These are phyloP conservation scores for Sungouiozyma intestinalis DNA, from an alignment of 805 yeast species.

Conservation along the genomic window DNA sequence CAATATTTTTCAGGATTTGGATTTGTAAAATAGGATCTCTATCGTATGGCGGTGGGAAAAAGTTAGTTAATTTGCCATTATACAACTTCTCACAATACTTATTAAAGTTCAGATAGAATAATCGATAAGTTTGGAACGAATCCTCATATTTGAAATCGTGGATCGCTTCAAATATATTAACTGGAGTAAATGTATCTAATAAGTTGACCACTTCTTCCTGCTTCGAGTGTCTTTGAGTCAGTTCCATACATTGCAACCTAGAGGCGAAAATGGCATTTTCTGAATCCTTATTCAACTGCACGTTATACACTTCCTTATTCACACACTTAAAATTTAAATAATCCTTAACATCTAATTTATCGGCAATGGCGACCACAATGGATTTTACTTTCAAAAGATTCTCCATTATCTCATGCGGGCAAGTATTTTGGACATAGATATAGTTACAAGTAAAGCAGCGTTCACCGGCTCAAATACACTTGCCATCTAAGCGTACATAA, in stretches of 20 bases:
- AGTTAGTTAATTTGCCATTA: constrained; percentile 14
- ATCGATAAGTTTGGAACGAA: constrained; percentile 10
- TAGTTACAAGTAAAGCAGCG: not conserved
- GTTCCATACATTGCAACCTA: constrained; percentile 15
- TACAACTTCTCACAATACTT: constrained; percentile 16
- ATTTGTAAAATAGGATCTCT: constrained; percentile 22
- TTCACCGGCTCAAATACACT: too few relatives aligned
- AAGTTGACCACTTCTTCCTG: constrained; percentile 2
- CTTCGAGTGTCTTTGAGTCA: constrained; percentile 6
- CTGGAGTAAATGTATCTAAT: constrained; percentile 2
- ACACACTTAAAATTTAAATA: constrained; percentile 18
- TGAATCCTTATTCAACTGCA: constrained; percentile 9
- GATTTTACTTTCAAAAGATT: constrained; percentile 17
- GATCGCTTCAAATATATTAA: constrained; percentile 14
- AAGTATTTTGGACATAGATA: not conserved
- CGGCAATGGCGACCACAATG: constrained; percentile 18
- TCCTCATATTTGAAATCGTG: constrained; percentile 8
- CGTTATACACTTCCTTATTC: constrained; percentile 13
- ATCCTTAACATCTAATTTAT: constrained; percentile 15
- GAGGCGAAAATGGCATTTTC: constrained; percentile 14
- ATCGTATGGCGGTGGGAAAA: constrained; percentile 18
- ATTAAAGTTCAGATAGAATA: constrained; percentile 13
- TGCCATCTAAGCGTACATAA: too few relatives aligned
- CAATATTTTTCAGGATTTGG: constrained; percentile 14
- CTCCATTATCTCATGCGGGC: constrained; percentile 11